Base-by-base conservation (phyloP, 208 protist genomes). In the Leishmania tropica region DNA sequence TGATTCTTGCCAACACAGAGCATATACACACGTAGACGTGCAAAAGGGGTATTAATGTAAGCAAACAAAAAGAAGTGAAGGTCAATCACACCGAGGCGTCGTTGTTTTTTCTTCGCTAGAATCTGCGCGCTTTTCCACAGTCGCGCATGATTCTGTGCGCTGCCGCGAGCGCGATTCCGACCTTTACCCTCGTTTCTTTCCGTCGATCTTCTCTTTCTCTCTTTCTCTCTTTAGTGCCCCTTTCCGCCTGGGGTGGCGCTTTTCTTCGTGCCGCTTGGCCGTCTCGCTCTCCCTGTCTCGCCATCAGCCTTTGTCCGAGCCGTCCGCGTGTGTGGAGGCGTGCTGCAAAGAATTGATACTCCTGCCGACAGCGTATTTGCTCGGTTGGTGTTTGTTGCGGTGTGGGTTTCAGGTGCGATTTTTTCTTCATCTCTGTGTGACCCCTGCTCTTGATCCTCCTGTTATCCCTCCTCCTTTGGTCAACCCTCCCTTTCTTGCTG, bases 101-200 rank as follows among this genome's bases (percentile, higher is more conserved):
- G 2, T 45, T 45, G 13, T 21, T 37, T 48, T 37, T 24, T 42
- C 2, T 17, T 17, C 15, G 48, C 13, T 53, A 17, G 48, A 48
- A 11, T 47, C 10, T 17, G 65, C 24, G 68, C 8, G 11, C 3
- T 19, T 15, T 15, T 17, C 6, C 24, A 53, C 31, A 19, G 21
- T 28, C 10, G 31, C 8, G 2, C 37, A 11, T 67, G 28, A 42
- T 15, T 13, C 24, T 62, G 40, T 7, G 45, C 73, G 21, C 48
- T 37, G 56, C 56, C 47, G 31, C 13, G 31, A 4, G n/a, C 13
- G 53, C 58, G 60, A 64, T 19, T 67, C 65, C 77, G 71, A 40
- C 17, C 62, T 53, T 60, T 40, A 5, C 11, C 72, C 42, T 31
- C 72, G 80, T 76, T 76, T 72, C 75, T 84, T 76, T 5, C 13